Percentiles rank a stretch among this genome's conserved stretches.
phyloP scores from a whole-genome alignment of 148 eudicot genomes.

The Talinum fruticosum region DNA sequence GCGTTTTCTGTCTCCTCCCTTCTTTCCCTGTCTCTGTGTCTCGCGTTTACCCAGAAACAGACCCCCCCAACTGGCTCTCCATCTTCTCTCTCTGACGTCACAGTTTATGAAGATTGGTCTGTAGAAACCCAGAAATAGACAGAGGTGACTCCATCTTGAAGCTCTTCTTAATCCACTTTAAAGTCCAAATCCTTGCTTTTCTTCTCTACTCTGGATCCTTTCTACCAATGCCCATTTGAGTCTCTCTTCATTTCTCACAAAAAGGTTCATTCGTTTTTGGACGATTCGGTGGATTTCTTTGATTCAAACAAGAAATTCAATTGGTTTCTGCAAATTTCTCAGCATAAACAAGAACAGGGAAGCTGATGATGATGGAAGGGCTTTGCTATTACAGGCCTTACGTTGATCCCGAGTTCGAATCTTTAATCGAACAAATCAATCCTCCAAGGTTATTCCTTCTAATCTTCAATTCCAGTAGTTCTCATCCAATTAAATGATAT shows the following conservation, averaged over 20 bases:
- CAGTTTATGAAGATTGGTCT: not conserved
- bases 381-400: constrained; percentile 49
- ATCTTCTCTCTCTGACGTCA: not conserved
- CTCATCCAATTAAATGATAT: not conserved
- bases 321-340: not conserved
- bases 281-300: not conserved
- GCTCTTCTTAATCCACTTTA: not conserved
- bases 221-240: not conserved
- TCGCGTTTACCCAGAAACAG: constrained; percentile 18
- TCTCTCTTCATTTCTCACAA: not conserved
- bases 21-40: constrained; percentile 8
- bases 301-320: not conserved
- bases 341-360: not conserved
- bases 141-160: not conserved
- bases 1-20: not conserved
- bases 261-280: not conserved
- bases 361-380: constrained; percentile 42
- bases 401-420: constrained; percentile 59
- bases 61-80: not conserved
- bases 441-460: constrained; percentile 79
- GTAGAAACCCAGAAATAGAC: not conserved
- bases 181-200: not conserved
- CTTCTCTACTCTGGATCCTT: not conserved
- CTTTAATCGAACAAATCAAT: constrained; percentile 58
- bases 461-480: not conserved